Evolutionary conservation across 2,329 filamentous ascomycete genomes (phyloP).

Genomic region (Trichoderma gracile): DNA sequence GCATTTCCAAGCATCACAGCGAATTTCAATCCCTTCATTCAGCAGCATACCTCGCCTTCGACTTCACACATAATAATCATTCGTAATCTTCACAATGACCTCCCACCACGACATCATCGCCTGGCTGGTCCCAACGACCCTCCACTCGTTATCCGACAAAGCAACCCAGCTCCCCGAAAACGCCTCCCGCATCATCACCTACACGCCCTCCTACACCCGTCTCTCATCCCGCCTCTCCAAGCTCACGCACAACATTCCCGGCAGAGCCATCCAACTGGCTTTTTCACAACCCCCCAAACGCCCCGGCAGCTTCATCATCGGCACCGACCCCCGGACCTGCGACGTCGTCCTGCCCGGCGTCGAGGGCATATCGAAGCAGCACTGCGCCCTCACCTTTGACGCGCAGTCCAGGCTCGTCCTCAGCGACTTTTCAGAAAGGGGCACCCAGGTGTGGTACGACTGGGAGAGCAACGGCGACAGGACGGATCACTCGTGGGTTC

Average conservation of each 20-base stretch:
- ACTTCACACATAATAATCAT: constrained; percentile 1
- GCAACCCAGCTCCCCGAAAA: constrained; percentile 39
- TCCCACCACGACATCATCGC: constrained; percentile 39
- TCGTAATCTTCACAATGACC: constrained; percentile 28
- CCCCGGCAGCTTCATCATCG: constrained; percentile 42
- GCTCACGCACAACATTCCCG: constrained; percentile 31
- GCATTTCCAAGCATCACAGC: not conserved
- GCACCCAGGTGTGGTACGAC: constrained; percentile 47
- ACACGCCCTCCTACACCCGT: constrained; percentile 31
- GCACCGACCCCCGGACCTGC: constrained; percentile 40
- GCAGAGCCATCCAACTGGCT: constrained; percentile 40
- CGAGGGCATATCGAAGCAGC: constrained; percentile 39
- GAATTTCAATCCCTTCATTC: not conserved
- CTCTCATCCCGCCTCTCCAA: constrained; percentile 37
- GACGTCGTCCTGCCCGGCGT: constrained; percentile 42
- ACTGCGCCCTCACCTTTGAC: constrained; percentile 45
- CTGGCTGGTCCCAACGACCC: constrained; percentile 44
- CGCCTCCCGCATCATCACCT: constrained; percentile 32
- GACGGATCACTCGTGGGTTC: constrained; percentile 41
- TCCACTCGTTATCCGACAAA: constrained; percentile 39
- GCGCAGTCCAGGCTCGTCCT: constrained; percentile 42
- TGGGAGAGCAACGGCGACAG: constrained; percentile 43
- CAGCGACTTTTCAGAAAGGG: constrained; percentile 41
- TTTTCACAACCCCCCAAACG: constrained; percentile 40
- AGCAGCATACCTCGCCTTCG: not conserved